These are phyloP conservation scores for Vickermania ingenoplastis DNA, from an alignment of 208 protist genomes.

Conservation along the genomic window DNA sequence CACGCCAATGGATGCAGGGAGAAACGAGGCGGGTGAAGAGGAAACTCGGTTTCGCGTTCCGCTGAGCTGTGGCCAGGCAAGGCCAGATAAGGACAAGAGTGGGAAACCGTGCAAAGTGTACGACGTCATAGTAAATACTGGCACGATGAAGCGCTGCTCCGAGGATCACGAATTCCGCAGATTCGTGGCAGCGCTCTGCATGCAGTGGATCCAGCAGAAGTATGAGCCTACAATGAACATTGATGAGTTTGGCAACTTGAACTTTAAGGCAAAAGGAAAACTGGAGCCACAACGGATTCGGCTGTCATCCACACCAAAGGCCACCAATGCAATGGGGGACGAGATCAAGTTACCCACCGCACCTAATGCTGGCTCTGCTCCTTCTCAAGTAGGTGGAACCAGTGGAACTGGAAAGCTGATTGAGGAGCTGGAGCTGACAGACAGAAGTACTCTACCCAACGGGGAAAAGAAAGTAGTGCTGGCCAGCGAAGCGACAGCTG, in stretches of 20 bases:
- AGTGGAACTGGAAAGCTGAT: constrained; percentile 43
- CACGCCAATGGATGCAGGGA: constrained; percentile 49
- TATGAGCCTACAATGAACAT: constrained; percentile 79
- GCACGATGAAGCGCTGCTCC: constrained; percentile 53
- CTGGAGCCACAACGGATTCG: constrained; percentile 85
- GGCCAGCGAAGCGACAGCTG: constrained; percentile 1
- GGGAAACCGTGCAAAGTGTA: constrained; percentile 84
- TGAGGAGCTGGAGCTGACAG: constrained; percentile 29
- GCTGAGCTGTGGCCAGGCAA: constrained; percentile 80
- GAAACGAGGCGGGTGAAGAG: constrained; percentile 12
- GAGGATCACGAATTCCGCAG: constrained; percentile 76
- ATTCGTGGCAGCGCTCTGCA: constrained; percentile 80
- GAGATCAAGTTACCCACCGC: constrained; percentile 71
- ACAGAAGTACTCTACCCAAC: background rate
- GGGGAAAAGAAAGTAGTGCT: background rate
- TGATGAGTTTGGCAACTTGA: constrained; percentile 80
- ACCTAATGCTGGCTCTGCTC: constrained; percentile 22
- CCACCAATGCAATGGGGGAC: constrained; percentile 66
- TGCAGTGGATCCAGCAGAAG: constrained; percentile 89
- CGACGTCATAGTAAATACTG: constrained; percentile 85
- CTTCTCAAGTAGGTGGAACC: constrained; percentile 31
- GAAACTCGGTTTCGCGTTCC: constrained; percentile 78
- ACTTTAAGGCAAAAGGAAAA: constrained; percentile 79
- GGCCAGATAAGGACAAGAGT: constrained; percentile 72
- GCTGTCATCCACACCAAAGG: constrained; percentile 30